Base-by-base conservation (phyloP, 2,329 filamentous ascomycete genomes). In the Didymella sp. region DNA sequence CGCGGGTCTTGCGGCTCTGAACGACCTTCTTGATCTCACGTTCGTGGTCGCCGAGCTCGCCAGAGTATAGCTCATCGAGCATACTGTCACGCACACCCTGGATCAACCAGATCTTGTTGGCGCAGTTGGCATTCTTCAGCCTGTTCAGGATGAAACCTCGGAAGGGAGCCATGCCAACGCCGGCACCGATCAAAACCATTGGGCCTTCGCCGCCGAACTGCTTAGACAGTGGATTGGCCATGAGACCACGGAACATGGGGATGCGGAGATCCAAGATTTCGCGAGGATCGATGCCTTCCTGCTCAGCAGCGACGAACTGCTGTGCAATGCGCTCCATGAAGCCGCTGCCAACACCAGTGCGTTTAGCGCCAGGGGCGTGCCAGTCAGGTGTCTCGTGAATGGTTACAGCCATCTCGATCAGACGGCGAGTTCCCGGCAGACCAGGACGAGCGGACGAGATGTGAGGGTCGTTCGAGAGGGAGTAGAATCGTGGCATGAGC, bases 401-500 rank as follows among this genome's bases (percentile, higher is more conserved):
- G 7, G 93, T 96, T 55, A 99, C 95, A n/a, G 95, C 95, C 70
- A 98, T 90, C 79, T 98, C 95, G 69, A 99, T 88, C 58, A 98
- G 80, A 27, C 93, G 90, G 62, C 90, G 89, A 64, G 85, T 70
- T 47, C 74, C 84, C 62, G 89, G 85, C 35, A 86, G 85, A 61
- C 89, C 89, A 60, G 87, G 85, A 21, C 87, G 84, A 60, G 85
- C 84, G 59, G 85, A 90, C 2, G 87, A 89, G 65, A 96, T 87
- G 62, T 95, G 91, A 0, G 95, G 95, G 71, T 99, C 95, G 75
- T 96, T 97, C 51, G 93, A 97, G 13, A 99, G 87, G 4, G 94
- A 98, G 80, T 99, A 99, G 81, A 99, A 99, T 58, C 95, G 90
- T 2, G 95, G 95, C 94, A 98, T 98, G 48, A 98, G 84, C 45